A percentile compares a stretch with the other conserved stretches of the same genome.
Conservation (phyloP, 768 basidiomycete species). For the Thelephora aurantiotincta region DNA sequence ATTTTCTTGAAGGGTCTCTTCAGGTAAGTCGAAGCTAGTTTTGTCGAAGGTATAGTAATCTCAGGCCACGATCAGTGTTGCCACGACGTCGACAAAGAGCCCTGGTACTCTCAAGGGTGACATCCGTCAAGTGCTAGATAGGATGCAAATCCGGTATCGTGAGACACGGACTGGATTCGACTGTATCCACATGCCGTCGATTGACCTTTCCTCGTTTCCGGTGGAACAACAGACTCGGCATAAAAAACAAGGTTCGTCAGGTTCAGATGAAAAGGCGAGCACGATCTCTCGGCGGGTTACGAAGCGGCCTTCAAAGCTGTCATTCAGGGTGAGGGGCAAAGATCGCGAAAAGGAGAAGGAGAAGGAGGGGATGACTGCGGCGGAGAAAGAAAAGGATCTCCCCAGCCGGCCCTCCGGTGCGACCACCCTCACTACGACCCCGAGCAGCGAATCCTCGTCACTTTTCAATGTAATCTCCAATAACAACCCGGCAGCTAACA, state of each 20-base stretch:
- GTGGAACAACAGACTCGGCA: conserved; percentile 20
- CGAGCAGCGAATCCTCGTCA: conserved; percentile 68
- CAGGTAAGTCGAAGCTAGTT: conserved; percentile 38
- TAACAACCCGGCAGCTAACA: conserved; percentile 26
- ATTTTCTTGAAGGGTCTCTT: conserved; percentile 94
- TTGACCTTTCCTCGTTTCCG: conserved; percentile 72
- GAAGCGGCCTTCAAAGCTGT: conserved; percentile 68
- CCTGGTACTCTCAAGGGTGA: conserved; percentile 72
- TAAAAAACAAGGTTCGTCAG: conserved; percentile 30
- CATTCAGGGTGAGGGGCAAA: conserved; percentile 54
- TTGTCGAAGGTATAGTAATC: neutral
- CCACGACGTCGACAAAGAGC: conserved; percentile 87
- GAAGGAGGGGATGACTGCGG: conserved; percentile 24
- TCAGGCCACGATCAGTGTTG: conserved; percentile 40
- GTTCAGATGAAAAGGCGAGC: conserved; percentile 36
- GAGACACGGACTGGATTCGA: conserved; percentile 88
- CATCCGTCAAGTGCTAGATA: conserved; percentile 74
- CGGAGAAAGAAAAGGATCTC: conserved; percentile 31
- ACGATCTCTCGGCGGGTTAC: conserved; percentile 33
- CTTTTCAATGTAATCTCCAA: conserved; percentile 72
- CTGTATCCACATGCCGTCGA: conserved; percentile 90
- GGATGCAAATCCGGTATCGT: conserved; percentile 91
- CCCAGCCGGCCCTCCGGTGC: conserved; percentile 28
- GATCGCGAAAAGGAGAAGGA: conserved; percentile 26
- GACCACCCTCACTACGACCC: conserved; percentile 43